A percentile compares a stretch with the other conserved stretches of the same genome.
Conservation (phyloP, 2,329 filamentous ascomycete species). For the Pyrenochaeta sp. region DNA sequence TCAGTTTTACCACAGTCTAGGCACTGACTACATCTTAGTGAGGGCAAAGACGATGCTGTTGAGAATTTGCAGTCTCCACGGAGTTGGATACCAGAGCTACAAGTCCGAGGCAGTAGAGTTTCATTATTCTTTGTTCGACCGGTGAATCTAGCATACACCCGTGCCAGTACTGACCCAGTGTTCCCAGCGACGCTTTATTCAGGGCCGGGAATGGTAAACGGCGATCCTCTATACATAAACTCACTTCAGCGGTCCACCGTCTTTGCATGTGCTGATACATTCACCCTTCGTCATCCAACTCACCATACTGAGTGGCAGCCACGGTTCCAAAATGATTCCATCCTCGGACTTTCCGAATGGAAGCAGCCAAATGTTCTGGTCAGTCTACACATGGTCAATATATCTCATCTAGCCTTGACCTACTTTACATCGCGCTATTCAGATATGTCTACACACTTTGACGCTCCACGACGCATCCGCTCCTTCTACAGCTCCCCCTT, state of each 20-base stretch:
- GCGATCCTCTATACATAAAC: constrained; percentile 5
- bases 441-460: constrained; percentile 8
- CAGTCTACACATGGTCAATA: constrained; percentile 20
- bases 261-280: constrained; percentile 17
- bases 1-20: not conserved
- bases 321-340: constrained; percentile 14
- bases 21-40: not conserved
- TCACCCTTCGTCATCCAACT: constrained; percentile 11
- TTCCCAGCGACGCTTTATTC: constrained; percentile 11
- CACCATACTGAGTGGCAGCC: constrained; percentile 8
- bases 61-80: constrained; percentile 1
- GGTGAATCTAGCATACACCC: constrained; percentile 7
- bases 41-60: constrained; percentile 8
- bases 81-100: constrained; percentile 12
- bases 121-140: constrained; percentile 17
- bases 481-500: constrained; percentile 13
- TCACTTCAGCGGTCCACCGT: constrained; percentile 13
- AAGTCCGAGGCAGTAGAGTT: constrained; percentile 9
- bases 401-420: constrained; percentile 10
- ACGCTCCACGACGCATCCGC: constrained; percentile 12
- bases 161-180: constrained; percentile 12
- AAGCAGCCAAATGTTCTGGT: constrained; percentile 1
- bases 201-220: not conserved
- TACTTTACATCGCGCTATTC: constrained; percentile 10
- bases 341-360: constrained; percentile 5